These are phyloP conservation scores for Beauveria sp. DNA, from an alignment of 2,329 filamentous ascomycete species.

Conservation along the genomic window DNA sequence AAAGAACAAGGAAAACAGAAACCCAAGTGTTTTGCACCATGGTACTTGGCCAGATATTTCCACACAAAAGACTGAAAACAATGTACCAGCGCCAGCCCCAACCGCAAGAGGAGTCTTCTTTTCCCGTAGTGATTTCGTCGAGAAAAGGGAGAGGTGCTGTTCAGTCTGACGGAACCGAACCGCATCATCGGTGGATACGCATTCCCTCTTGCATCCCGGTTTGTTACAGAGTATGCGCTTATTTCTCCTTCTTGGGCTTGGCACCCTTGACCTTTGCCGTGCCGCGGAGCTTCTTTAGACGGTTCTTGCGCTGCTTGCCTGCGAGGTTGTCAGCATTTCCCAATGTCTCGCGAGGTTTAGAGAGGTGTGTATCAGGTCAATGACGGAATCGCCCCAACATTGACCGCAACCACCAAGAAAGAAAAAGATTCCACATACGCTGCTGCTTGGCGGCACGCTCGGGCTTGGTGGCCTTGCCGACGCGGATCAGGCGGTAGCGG, in stretches of 20 bases:
- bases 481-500: conserved; percentile 90
- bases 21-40: not conserved
- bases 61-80: conserved; percentile 3
- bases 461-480: conserved; percentile 86
- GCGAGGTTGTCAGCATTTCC: conserved; percentile 27
- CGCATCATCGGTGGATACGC: not conserved
- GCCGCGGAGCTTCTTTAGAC: conserved; percentile 95
- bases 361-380: not conserved
- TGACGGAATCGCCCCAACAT: not conserved
- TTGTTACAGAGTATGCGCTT: conserved; percentile 37
- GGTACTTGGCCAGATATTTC: conserved; percentile 6
- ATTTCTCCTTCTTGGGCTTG: conserved; percentile 91
- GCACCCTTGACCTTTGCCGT: conserved; percentile 97
- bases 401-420: not conserved
- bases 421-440: conserved; percentile 59
- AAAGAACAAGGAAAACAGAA: conserved; percentile 2
- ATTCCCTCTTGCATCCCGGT: conserved; percentile 5
- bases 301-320: conserved; percentile 99
- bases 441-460: conserved; percentile 98
- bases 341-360: not conserved
- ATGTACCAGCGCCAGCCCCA: conserved; percentile 4
- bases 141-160: not conserved
- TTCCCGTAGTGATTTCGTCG: not conserved
- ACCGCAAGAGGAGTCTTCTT: not conserved
- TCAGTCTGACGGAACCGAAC: not conserved